Percentiles rank a stretch among this genome's conserved stretches.
These are phyloP conservation scores for Bretziella fagacearum DNA, from an alignment of 2,329 filamentous ascomycete species.

Conservation along the genomic window DNA sequence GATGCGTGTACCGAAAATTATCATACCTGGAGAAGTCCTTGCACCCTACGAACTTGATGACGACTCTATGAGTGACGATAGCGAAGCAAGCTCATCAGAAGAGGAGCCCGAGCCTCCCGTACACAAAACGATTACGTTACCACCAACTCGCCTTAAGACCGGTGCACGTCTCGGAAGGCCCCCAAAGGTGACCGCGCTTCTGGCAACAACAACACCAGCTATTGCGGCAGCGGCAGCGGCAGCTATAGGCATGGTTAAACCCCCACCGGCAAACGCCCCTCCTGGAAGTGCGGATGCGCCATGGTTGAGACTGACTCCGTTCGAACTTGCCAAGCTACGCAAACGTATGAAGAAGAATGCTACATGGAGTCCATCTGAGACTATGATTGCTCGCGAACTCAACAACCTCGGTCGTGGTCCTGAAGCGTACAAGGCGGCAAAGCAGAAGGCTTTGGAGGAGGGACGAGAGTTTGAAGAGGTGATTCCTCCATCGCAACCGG, in stretches of 20 bases:
- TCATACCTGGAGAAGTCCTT: conserved; percentile 48
- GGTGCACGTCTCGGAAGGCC: conserved; percentile 15
- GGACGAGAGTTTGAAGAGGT: conserved; percentile 38
- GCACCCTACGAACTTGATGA: conserved; percentile 49
- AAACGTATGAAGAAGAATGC: conserved; percentile 90
- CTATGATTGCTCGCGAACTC: conserved; percentile 68
- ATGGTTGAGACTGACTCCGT: conserved; percentile 48
- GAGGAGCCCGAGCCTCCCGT: conserved; percentile 30
- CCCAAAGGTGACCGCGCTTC: conserved; percentile 16
- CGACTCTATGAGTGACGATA: conserved; percentile 37
- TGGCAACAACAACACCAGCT: conserved; percentile 18
- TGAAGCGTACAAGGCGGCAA: conserved; percentile 43
- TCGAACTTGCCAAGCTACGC: conserved; percentile 49
- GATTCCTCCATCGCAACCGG: conserved; percentile 19
- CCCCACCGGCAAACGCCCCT: conserved; percentile 42
- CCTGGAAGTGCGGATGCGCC: conserved; percentile 43
- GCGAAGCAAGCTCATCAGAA: conserved; percentile 24
- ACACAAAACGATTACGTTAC: conserved; percentile 16
- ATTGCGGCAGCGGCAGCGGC: conserved; percentile 26
- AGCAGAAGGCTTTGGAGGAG: conserved; percentile 46
- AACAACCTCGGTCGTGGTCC: conserved; percentile 51
- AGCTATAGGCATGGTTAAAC: conserved; percentile 31
- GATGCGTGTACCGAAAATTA: conserved; percentile 38
- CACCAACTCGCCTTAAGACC: conserved; percentile 9
- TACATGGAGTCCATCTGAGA: conserved; percentile 68